Conservation (phyloP, 2,329 filamentous ascomycete genomes). For the Pseudocercospora fuligena region DNA sequence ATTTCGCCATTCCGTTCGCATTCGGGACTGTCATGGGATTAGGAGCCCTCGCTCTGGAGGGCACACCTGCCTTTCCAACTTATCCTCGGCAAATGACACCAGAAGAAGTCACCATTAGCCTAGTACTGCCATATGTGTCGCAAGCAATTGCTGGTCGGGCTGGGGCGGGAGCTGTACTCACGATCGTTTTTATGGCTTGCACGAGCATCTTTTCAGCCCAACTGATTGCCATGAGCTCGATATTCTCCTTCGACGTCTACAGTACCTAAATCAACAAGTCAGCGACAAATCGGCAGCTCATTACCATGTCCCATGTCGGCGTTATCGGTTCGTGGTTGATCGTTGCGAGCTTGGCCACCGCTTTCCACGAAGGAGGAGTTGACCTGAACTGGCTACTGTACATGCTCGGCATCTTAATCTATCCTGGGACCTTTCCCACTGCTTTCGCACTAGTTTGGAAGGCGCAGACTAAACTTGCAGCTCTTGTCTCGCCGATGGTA, state of each 20-base stretch:
- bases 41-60: neutral
- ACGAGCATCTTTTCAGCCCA: too few relatives aligned
- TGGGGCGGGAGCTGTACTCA: constrained; percentile 48
- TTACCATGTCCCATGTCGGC: neutral
- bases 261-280: too few relatives aligned
- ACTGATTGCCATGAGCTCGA: too few relatives aligned
- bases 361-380: neutral
- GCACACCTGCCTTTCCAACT: neutral
- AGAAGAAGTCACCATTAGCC: constrained; percentile 75
- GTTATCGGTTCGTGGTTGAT: neutral
- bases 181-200: too few relatives aligned
- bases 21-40: constrained; percentile 23
- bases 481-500: too few relatives aligned
- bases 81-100: constrained; percentile 66
- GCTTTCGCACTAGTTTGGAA: too few relatives aligned
- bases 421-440: too few relatives aligned
- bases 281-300: neutral
- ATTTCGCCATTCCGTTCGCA: constrained; percentile 47
- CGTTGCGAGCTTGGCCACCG: neutral
- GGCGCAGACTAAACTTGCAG: too few relatives aligned
- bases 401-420: neutral
- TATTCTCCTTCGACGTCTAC: too few relatives aligned
- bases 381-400: neutral
- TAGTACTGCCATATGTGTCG: constrained; percentile 82
- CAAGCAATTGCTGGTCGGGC: constrained; percentile 79